Evolutionary conservation across 495 filamentous ascomycete genomes (phyloP).

Genomic region (Aspergillus heteromorphus): DNA sequence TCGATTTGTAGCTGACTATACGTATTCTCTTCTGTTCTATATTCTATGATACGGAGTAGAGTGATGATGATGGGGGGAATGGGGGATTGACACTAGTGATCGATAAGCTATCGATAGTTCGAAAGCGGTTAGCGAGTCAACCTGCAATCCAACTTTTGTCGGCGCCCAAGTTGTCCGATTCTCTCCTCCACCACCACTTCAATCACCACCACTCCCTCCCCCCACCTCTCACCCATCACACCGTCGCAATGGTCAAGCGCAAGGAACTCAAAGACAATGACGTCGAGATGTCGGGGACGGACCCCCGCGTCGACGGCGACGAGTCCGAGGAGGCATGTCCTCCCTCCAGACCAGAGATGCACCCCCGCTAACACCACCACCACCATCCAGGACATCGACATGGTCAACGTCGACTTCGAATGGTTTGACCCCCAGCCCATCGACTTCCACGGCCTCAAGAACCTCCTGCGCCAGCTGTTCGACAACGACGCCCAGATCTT

Average conservation of each 20-base stretch:
- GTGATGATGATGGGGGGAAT: too few species aligned
- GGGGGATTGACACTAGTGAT: background rate
- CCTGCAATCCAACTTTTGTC: conserved; percentile 1
- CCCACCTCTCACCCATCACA: background rate
- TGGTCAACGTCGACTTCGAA: conserved; percentile 95
- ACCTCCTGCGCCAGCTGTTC: conserved; percentile 86
- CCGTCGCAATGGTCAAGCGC: conserved; percentile 46
- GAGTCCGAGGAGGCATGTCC: conserved; percentile 40
- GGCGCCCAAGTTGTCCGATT: background rate
- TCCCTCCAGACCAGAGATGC: background rate
- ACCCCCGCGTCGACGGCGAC: conserved; percentile 21
- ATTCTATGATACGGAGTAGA: too few species aligned
- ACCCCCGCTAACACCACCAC: background rate
- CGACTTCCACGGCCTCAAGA: conserved; percentile 94
- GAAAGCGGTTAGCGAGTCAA: background rate
- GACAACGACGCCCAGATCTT: conserved; percentile 80
- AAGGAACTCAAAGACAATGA: conserved; percentile 45
- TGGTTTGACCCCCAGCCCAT: conserved; percentile 93
- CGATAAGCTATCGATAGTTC: background rate
- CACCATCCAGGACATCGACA: conserved; percentile 64
- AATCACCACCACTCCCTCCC: background rate
- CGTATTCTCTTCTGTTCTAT: too few species aligned
- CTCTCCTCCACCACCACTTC: background rate
- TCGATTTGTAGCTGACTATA: too few species aligned
- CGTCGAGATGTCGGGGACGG: conserved; percentile 37